These are phyloP conservation scores for Platismatia glauca DNA, from an alignment of 495 filamentous ascomycete genomes.

Conservation along the genomic window DNA sequence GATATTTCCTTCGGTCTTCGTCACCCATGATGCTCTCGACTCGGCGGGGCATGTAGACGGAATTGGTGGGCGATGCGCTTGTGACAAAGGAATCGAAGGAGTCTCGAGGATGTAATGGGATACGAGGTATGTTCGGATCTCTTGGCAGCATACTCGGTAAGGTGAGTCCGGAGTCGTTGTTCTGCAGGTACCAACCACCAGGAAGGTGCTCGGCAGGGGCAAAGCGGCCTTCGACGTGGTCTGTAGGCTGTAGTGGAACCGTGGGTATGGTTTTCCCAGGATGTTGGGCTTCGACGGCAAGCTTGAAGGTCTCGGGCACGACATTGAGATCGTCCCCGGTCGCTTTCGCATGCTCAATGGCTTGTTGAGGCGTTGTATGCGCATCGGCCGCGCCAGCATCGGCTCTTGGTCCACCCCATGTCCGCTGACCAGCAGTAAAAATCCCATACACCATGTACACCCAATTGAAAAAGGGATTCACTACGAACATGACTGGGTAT, in stretches of 20 bases:
- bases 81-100: conserved; percentile 68
- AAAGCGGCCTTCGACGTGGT: conserved; percentile 58
- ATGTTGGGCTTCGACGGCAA: conserved; percentile 49
- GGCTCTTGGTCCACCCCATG: conserved; percentile 91
- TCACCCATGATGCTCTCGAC: conserved; percentile 80
- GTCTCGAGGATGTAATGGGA: conserved; percentile 49
- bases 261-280: conserved; percentile 30
- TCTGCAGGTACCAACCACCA: conserved; percentile 43
- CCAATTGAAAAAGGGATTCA: conserved; percentile 99
- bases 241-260: conserved; percentile 60
- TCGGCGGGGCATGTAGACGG: conserved; percentile 61
- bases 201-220: conserved; percentile 35
- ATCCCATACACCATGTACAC: conserved; percentile 85
- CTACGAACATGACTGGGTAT: conserved; percentile 89
- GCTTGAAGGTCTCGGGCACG: conserved; percentile 80
- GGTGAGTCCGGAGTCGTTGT: conserved; percentile 32
- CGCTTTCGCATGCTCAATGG: conserved; percentile 67
- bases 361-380: conserved; percentile 71
- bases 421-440: conserved; percentile 90
- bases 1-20: conserved; percentile 63
- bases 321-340: conserved; percentile 88
- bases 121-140: conserved; percentile 39
- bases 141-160: conserved; percentile 33
- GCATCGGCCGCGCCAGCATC: conserved; percentile 81
- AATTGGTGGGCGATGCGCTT: conserved; percentile 48